Evolutionary conservation across 2,329 filamentous ascomycete species (phyloP).

Genomic region (Aspergillus luchuensis): DNA sequence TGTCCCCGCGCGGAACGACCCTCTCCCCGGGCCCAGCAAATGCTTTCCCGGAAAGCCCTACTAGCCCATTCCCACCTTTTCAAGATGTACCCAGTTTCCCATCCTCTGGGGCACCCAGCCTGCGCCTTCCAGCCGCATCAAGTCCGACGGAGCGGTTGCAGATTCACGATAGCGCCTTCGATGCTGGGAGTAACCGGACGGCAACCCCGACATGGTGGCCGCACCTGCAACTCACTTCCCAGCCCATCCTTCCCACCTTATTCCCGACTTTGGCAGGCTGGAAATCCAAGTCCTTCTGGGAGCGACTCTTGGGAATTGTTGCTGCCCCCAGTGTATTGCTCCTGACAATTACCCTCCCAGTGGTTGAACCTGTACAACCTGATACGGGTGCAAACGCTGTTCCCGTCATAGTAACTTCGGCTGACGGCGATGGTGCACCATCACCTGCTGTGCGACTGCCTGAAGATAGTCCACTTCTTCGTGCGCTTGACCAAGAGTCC

Average conservation of each 20-base stretch:
- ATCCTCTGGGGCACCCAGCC: slow-evolving; percentile 56
- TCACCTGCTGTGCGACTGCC: slow-evolving; percentile 36
- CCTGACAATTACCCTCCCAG: slow-evolving; percentile 84
- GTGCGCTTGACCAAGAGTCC: slow-evolving; percentile 22
- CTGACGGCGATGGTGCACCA: slow-evolving; percentile 19
- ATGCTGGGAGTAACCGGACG: slow-evolving; percentile 44
- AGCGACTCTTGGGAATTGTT: slow-evolving; percentile 76
- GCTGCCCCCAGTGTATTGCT: slow-evolving; percentile 90
- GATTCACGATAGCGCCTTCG: slow-evolving; percentile 34
- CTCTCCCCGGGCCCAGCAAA: slow-evolving; percentile 15
- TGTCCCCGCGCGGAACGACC: slow-evolving; percentile 35
- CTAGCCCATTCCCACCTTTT: slow-evolving; percentile 69
- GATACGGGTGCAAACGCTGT: slow-evolving; percentile 51
- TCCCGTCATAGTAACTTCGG: slow-evolving; percentile 27
- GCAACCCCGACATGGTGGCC: slow-evolving; percentile 72
- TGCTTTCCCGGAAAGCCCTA: slow-evolving; percentile 38
- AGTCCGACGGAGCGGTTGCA: slow-evolving; percentile 37
- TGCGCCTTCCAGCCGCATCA: slow-evolving; percentile 55
- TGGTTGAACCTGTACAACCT: slow-evolving; percentile 71
- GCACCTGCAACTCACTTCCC: slow-evolving; percentile 68
- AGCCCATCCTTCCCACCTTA: slow-evolving; percentile 70
- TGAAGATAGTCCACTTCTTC: slow-evolving; percentile 39
- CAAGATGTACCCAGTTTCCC: slow-evolving; percentile 57
- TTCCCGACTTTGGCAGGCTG: slow-evolving; percentile 87
- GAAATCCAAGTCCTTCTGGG: slow-evolving; percentile 79